phyloP scores from a whole-genome alignment of 768 basidiomycete species.

The Tricholoma sp. region DNA sequence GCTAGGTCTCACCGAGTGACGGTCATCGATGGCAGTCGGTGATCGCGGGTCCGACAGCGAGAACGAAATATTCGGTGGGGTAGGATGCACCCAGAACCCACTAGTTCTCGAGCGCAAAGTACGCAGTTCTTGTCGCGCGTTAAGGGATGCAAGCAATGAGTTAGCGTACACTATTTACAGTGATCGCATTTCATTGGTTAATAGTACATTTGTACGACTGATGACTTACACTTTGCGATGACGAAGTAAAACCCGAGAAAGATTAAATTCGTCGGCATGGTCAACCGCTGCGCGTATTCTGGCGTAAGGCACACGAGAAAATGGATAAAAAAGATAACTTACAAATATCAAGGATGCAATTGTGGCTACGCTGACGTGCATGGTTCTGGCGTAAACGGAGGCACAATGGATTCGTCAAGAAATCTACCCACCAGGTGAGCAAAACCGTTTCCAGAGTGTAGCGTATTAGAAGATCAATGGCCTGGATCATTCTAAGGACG shows the following conservation, averaged over 20 bases:
- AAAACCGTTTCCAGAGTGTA: conserved; percentile 40
- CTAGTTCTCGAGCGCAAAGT: conserved; percentile 9
- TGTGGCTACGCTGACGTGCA: conserved; percentile 31
- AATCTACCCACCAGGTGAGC: conserved; percentile 30
- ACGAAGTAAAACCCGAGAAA: conserved; percentile 45
- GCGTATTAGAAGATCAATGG: conserved; percentile 33
- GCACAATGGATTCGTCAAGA: neutral
- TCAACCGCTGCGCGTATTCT: conserved; percentile 30
- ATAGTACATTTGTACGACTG: too few species aligned
- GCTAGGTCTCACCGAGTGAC: neutral
- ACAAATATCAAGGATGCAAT: conserved; percentile 39
- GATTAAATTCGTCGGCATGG: conserved; percentile 36
- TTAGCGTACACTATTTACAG: conserved; percentile 29
- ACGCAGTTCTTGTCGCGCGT: conserved; percentile 24
- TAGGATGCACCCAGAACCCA: neutral
- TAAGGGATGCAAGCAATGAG: conserved; percentile 28
- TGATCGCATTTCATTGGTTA: neutral
- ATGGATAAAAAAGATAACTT: conserved; percentile 11
- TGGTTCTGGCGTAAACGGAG: neutral
- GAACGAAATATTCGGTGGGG: neutral
- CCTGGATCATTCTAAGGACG: conserved; percentile 28
- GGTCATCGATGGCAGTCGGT: neutral
- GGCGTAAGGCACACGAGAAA: neutral
- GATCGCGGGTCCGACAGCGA: neutral
- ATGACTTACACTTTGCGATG: conserved; percentile 37